Base-by-base conservation (phyloP, 345 rosid genomes). In the Boechera stricta region DNA sequence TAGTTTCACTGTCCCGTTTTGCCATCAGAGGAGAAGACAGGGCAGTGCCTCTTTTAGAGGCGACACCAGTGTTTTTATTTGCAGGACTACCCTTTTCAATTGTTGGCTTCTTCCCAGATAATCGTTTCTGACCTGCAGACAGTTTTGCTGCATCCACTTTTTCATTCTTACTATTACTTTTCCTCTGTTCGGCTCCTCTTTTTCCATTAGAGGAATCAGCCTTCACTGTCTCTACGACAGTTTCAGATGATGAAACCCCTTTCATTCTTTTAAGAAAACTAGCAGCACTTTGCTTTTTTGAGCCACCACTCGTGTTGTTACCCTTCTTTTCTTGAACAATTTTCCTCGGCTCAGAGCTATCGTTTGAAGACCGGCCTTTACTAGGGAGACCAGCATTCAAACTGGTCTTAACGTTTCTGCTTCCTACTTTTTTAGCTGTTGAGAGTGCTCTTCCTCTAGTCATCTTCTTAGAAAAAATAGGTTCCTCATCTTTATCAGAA, bases 251-350 rank as follows among this genome's bases (percentile, higher is more conserved):
- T 31, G 83, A 78, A 71, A 82, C 75, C 36, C 81, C 72, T 54
- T 73, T 86, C 82, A 84, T 84, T 77, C 89, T 79, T 54, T 78
- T 82, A 73, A 84, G 80, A 83, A 86, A 86, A 72, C 71, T 82
- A 11, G 82, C 86, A 32, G 84, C 89, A 49, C 84, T 81, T 36
- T 64, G 80, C 83, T 74, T 84, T 80, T 86, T 86, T 15, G 82
- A 76, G 63, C 42, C 75, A 9, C 31, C 55, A 10, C 8, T 69
- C 3, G 58, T 35, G 67, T 29, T 73, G 67, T 63, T 77, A 61
- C 77, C 73, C 78, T 75, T 79, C 65, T 41, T 72, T 16, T 73
- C 80, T 75, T 67, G 74, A 64, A 73, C 83, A 31, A 15, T 74
- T 71, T 69, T 80, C 57, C 78, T 80, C 45, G 59, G 69, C 63